Evolutionary conservation across 768 basidiomycete species (phyloP), one percentile per base, ranked within the genome.

Genomic region (Tulasnella sp.): DNA sequence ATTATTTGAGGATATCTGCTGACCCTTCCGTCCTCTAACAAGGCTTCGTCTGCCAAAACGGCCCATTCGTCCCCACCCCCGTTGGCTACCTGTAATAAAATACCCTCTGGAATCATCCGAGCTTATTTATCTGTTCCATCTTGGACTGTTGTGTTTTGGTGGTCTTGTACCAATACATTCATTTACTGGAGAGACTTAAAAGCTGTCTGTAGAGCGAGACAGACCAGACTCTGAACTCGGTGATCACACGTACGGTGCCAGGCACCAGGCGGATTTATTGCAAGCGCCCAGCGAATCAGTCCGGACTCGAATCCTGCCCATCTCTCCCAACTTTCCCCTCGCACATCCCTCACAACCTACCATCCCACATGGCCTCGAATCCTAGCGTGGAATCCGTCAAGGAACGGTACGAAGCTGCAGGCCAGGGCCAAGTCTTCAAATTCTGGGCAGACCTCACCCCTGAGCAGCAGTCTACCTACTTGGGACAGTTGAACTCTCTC

Each of bases 361-460:
- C n/a, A 74, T 32, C 15, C 37, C 37, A 23, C 1, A 76, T 57
- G 75, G 23, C 44, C 1, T 18, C 71, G 13, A 40, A 11, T 72
- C 71, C 71, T 23, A 72, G 70, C 15, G 46, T 46, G 6, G 44
- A 67, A 35, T 40, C 78, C 16, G 70, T 82, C 26, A 79, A 80
- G 51, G 79, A 81, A 70, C 89, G 88, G 80, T 98, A 94, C 86
- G 86, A 91, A 80, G 86, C 89, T 71, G 95, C 95, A 71, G 91
- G 90, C 78, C 98, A 99, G 86, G 91, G 85, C 79, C 98, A 99
- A 83, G 89, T 99, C 82, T 89, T 98, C 84, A 87, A 90, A 44
- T 98, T 97, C 87, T 98, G 91, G 91, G 86, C 90, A 77, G 86
- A 87, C 48, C 91, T 99, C 79, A 85, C 89, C 69, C 84, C 90